Percentiles rank a stretch among this genome's conserved stretches.
Conservation (phyloP, 1,139 yeast species). For the Lodderomyces parapsilosis region DNA sequence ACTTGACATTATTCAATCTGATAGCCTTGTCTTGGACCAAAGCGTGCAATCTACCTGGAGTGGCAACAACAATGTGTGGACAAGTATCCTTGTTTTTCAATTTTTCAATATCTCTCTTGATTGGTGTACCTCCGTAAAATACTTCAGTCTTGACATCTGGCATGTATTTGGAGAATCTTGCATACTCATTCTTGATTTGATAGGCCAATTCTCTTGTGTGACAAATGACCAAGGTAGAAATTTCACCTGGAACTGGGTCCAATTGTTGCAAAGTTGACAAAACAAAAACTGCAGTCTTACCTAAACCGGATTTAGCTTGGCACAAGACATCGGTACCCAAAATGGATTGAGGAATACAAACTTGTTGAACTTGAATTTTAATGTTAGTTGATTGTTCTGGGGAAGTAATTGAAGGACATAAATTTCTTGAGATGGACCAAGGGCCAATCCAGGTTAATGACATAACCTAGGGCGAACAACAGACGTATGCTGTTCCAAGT, state of each 20-base stretch:
- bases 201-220: slow-evolving; percentile 99
- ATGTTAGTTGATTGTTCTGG: slow-evolving; percentile 3
- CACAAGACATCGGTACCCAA: slow-evolving; percentile 97
- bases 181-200: slow-evolving; percentile 96
- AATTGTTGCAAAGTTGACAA: slow-evolving; percentile 94
- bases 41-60: slow-evolving; percentile 97
- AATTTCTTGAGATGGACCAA: slow-evolving; percentile 3
- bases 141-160: slow-evolving; percentile 97
- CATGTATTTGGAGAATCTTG: slow-evolving; percentile 97
- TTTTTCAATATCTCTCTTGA: slow-evolving; percentile 81
- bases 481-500: too few species aligned
- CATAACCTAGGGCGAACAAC: too few species aligned
- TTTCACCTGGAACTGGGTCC: slow-evolving; percentile 97
- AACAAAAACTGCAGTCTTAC: slow-evolving; percentile 98
- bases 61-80: slow-evolving; percentile 96
- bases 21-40: slow-evolving; percentile 88
- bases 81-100: slow-evolving; percentile 91
- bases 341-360: slow-evolving; percentile 96
- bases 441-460: too few species aligned
- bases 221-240: slow-evolving; percentile 90
- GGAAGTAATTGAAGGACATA: slow-evolving; percentile 3
- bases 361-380: slow-evolving; percentile 77
- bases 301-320: slow-evolving; percentile 99
- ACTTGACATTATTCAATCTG: slow-evolving; percentile 86
- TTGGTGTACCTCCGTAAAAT: slow-evolving; percentile 94